These are phyloP conservation scores for Cladorrhinum sp. DNA, from an alignment of 2,329 filamentous ascomycete species.

Conservation along the genomic window DNA sequence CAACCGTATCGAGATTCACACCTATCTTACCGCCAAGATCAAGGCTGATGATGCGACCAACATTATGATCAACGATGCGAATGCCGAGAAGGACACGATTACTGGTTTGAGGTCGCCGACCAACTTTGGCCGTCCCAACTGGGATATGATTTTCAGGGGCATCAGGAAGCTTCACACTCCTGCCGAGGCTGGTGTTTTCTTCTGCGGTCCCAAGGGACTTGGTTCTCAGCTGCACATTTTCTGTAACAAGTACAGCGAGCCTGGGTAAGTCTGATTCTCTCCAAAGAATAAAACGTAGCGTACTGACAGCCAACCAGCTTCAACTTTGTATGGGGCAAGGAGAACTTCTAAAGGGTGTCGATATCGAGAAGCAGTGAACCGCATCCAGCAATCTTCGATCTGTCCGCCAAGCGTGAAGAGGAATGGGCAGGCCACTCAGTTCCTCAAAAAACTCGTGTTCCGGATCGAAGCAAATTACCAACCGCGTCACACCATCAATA, in stretches of 20 bases:
- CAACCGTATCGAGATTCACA: conserved; percentile 84
- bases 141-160: conserved; percentile 85
- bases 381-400: neutral
- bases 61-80: conserved; percentile 89
- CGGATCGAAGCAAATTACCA: neutral
- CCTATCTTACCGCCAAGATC: conserved; percentile 83
- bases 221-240: conserved; percentile 75
- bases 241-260: conserved; percentile 85
- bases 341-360: conserved; percentile 55
- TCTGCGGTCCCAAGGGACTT: conserved; percentile 78
- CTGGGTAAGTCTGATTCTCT: conserved; percentile 58
- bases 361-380: neutral
- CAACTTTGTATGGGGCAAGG: conserved; percentile 66
- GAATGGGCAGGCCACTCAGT: neutral
- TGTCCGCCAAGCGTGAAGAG: neutral
- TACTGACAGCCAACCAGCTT: conserved; percentile 45
- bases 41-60: conserved; percentile 83
- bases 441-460: neutral
- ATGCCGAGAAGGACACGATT: conserved; percentile 79
- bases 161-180: conserved; percentile 75
- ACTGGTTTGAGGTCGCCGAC: conserved; percentile 78
- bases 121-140: conserved; percentile 83
- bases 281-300: neutral
- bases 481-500: neutral
- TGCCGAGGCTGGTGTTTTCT: conserved; percentile 75